Evolutionary conservation across 1,139 yeast species (phyloP), one percentile per base, ranked within the genome.

Genomic region (Sugiyamaella pinicola): DNA sequence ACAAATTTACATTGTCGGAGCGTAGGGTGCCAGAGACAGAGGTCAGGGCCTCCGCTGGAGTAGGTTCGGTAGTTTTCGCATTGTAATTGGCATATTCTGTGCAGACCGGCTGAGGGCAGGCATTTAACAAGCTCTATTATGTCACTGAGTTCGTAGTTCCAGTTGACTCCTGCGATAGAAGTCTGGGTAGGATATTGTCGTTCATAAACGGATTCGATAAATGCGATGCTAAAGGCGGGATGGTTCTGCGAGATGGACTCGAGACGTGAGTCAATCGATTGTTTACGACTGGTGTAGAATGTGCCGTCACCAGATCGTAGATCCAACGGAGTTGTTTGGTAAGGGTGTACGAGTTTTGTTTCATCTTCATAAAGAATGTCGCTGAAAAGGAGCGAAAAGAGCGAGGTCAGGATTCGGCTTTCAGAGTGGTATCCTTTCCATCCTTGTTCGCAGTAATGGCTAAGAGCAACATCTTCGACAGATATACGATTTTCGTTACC

Each of bases 371-470:
- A 68, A 8, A 68, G 35, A 42, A 68, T 65, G 44, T 68, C 72
- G 64, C 66, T 65, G 52, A 68, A 68, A 10, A 68, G 50, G 34
- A 67, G 55, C 1, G 64, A 64, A 55, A 65, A 69, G 10, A 71
- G 49, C 0, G 73, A 64, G 26, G 61, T 57, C 43, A 73, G 53
- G 34, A 68, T 62, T 2, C 71, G 58, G 46, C 67, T 68, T 53
- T 72, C 76, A 17, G 65, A 67, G 57, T 72, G 75, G 39, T 65
- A 65, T 2, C 75, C 75, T 12, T 56, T 51, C 64, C 67, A 72
- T 3, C 71, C 72, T 10, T 52, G 55, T 4, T 55, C 50, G 4
- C 44, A 56, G 54, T 72, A 72, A 45, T 66, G 60, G 19, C 60
- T 55, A 26, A 72, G 55, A 2, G 74, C 71, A 3, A 66, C 62